Evolutionary conservation across 352 stramenopile species (phyloP).

Genomic region (Phytophthora aleatoria): DNA sequence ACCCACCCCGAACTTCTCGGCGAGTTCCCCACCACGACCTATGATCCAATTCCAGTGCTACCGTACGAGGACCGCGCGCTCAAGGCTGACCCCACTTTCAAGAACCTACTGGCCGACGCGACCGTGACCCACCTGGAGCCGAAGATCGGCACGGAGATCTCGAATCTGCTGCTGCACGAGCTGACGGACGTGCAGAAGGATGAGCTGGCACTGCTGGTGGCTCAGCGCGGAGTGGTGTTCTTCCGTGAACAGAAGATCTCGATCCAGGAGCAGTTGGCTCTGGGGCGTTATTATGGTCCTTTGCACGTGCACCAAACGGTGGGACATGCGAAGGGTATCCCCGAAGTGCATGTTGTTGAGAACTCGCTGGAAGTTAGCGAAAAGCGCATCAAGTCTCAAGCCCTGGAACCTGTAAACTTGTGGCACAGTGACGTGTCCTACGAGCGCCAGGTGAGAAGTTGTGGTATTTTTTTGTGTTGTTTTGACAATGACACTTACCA

Average conservation of each 20-base stretch:
- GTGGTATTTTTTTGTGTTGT: neutral
- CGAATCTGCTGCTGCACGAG: constrained; percentile 14
- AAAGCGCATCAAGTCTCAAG: constrained; percentile 22
- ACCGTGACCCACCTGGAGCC: constrained; percentile 13
- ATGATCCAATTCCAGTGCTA: constrained; percentile 36
- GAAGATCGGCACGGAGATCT: constrained; percentile 19
- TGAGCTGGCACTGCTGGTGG: constrained; percentile 17
- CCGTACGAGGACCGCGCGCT: constrained; percentile 34
- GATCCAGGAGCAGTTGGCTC: constrained; percentile 14
- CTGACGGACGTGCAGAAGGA: constrained; percentile 14
- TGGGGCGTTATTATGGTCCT: constrained; percentile 17
- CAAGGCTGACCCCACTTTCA: constrained; percentile 41
- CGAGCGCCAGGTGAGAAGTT: constrained; percentile 26
- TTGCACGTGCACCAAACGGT: constrained; percentile 24
- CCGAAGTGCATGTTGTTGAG: constrained; percentile 16
- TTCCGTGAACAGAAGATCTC: constrained; percentile 23
- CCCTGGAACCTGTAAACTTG: constrained; percentile 34
- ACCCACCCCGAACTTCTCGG: constrained; percentile 28
- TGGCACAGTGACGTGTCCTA: constrained; percentile 49
- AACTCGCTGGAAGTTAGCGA: constrained; percentile 16
- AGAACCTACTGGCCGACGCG: constrained; percentile 32
- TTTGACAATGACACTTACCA: too few species aligned
- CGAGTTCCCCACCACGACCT: constrained; percentile 35
- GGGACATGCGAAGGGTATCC: constrained; percentile 12
- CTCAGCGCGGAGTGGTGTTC: constrained; percentile 16